A percentile compares a stretch with the other conserved stretches of the same genome.
phyloP scores from a whole-genome alignment of 805 yeast species.

The Tetrapisispora nanseiensis region DNA sequence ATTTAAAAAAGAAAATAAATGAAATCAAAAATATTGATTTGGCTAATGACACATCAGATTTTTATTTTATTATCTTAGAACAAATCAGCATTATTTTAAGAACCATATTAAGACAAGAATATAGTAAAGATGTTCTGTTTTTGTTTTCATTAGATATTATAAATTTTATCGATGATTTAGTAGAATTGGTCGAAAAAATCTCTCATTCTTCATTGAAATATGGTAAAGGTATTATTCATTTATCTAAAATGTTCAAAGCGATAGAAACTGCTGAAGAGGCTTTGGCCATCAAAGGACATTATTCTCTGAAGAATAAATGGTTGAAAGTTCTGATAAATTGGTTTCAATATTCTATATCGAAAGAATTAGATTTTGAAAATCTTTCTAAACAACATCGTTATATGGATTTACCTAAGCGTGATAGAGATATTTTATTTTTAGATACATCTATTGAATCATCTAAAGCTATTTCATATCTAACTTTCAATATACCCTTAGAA shows the following conservation, averaged over 20 bases:
- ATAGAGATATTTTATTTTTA: slow-evolving; percentile 39
- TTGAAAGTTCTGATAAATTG: slow-evolving; percentile 41
- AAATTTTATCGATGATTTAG: slow-evolving; percentile 27
- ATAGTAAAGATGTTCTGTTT: slow-evolving; percentile 26
- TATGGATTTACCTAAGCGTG: slow-evolving; percentile 31
- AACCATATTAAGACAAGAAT: slow-evolving; percentile 29
- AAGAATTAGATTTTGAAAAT: slow-evolving; percentile 28
- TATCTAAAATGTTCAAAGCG: slow-evolving; percentile 28
- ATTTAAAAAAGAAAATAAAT: slow-evolving; percentile 33
- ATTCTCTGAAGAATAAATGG: slow-evolving; percentile 37
- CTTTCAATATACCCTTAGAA: slow-evolving; percentile 50
- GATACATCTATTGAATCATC: slow-evolving; percentile 61
- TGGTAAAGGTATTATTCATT: slow-evolving; percentile 26
- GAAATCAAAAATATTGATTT: slow-evolving; percentile 22
- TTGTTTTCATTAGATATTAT: slow-evolving; percentile 29
- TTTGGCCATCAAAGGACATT: slow-evolving; percentile 34
- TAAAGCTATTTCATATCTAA: slow-evolving; percentile 43
- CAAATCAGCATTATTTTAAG: slow-evolving; percentile 41
- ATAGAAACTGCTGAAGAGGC: slow-evolving; percentile 22
- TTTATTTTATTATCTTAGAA: slow-evolving; percentile 35
- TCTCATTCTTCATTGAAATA: slow-evolving; percentile 19
- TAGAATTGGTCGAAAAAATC: slow-evolving; percentile 20
- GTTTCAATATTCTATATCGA: slow-evolving; percentile 44
- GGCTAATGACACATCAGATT: slow-evolving; percentile 16
- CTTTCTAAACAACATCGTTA: slow-evolving; percentile 28